phyloP scores from a whole-genome alignment of 1,284 basidiomycete species.

The Trametes versicolor region DNA sequence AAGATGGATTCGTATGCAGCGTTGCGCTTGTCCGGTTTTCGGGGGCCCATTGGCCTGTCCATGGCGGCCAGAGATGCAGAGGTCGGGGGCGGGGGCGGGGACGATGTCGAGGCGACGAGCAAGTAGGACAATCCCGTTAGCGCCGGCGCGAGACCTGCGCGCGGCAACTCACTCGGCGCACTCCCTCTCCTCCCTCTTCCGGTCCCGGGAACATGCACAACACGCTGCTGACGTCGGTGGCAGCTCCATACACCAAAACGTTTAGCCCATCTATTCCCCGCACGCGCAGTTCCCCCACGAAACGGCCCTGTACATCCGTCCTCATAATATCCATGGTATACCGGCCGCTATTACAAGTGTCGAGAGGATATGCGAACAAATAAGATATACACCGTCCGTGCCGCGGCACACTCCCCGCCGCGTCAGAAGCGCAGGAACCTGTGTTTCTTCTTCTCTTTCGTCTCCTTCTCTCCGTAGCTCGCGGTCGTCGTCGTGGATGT shows the following conservation, averaged over 20 bases:
- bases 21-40: conserved; percentile 77
- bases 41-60: conserved; percentile 76
- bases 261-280: background rate
- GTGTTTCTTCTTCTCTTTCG: conserved; percentile 81
- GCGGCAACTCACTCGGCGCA: conserved; percentile 8
- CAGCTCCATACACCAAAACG: conserved; percentile 13
- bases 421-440: conserved; percentile 74
- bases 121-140: conserved; percentile 31
- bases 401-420: background rate
- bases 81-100: conserved; percentile 17
- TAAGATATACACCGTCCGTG: conserved; percentile 32
- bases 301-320: background rate
- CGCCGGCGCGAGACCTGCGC: conserved; percentile 27
- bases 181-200: background rate
- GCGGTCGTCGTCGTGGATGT: conserved; percentile 55
- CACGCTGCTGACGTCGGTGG: conserved; percentile 30
- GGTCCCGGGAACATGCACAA: background rate
- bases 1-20: conserved; percentile 87
- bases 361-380: conserved; percentile 32
- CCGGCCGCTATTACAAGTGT: conserved; percentile 20
- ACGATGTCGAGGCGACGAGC: conserved; percentile 33
- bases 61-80: conserved; percentile 47
- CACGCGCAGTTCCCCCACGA: background rate
- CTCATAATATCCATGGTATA: conserved; percentile 29
- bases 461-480: conserved; percentile 43